Percentiles rank a stretch among this genome's conserved stretches.
These are phyloP conservation scores for Cucumis cinereus DNA, from an alignment of 306 rosid species.

Conservation along the genomic window DNA sequence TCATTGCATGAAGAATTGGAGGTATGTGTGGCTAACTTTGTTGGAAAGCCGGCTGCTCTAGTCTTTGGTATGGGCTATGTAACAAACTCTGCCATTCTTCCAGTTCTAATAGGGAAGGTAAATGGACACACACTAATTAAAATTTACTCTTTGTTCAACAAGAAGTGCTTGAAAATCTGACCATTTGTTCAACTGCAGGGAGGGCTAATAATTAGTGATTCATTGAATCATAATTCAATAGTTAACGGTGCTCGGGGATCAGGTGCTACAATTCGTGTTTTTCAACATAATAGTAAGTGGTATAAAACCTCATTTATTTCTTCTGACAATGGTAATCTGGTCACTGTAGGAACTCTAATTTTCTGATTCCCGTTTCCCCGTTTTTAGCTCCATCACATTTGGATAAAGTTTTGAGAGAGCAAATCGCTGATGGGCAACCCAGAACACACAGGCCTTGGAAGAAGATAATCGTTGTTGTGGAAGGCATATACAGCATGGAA, in stretches of 20 bases:
- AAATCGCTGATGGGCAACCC: slow-evolving; percentile 89
- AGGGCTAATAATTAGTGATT: slow-evolving; percentile 79
- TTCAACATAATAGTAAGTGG: slow-evolving; percentile 64
- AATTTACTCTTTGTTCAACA: not conserved
- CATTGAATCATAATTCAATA: slow-evolving; percentile 82
- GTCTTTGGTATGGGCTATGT: slow-evolving; percentile 92
- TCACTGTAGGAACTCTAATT: not conserved
- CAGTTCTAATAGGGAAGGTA: slow-evolving; percentile 70
- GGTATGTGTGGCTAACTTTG: slow-evolving; percentile 53
- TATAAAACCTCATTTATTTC: not conserved
- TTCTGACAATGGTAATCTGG: not conserved
- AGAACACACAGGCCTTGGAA: slow-evolving; percentile 94
- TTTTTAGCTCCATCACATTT: slow-evolving; percentile 60
- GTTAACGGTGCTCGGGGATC: slow-evolving; percentile 93
- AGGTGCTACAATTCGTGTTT: slow-evolving; percentile 81
- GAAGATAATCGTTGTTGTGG: slow-evolving; percentile 77
- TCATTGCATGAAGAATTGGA: slow-evolving; percentile 56
- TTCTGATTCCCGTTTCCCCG: not conserved
- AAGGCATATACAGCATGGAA: slow-evolving; percentile 96
- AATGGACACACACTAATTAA: not conserved
- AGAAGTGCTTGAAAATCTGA: not conserved
- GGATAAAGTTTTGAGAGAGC: slow-evolving; percentile 83
- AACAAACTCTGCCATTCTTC: slow-evolving; percentile 83
- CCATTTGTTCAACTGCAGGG: slow-evolving; percentile 32
- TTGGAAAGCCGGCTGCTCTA: slow-evolving; percentile 64